Base-by-base conservation (phyloP, 2,329 filamentous ascomycete genomes). In the Orbilia blumenaviensis region DNA sequence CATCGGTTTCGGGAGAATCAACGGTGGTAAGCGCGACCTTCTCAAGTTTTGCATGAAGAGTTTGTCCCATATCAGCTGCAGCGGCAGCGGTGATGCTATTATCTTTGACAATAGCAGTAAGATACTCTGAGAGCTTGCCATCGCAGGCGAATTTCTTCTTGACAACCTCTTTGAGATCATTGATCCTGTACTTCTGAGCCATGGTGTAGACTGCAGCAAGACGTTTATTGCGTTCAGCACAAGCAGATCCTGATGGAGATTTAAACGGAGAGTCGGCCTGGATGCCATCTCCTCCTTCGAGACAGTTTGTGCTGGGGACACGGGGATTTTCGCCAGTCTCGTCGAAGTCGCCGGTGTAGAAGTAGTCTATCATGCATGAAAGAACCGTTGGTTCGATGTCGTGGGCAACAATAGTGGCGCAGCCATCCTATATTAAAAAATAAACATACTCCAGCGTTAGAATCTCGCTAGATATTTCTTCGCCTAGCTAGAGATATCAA, bases 291-390 rank as follows among this genome's bases (percentile, higher is more conserved):
- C 27, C 36, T 6, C 29, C 14, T 6, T 42, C 29, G 7, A 7
- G 21, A 10, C 46, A 1, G 18, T n/a, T 5, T 9, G 10, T 63
- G 54, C 69, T 67, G n/a, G 52, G 62, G 27, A 74, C 25, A 16
- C 67, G 63, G 1, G 29, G 36, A 2, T 62, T 54, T 3, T 10
- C 5, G 10, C 69, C 69, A 2, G 16, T 67, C 12, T 74, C 69
- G 27, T 74, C 69, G n/a, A 74, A 74, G 23, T 61, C 27, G 5
- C 69, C 69, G 7, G 36, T 67, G 14, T 74, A 74, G 5, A 74
- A 27, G 46, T 61, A 74, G 27, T 74, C 69, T 2, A 74, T 29
- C 6, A 74, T 41, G 25, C 62, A 74, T 1, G 69, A 62, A 7
- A 74, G 38, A 23, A 56, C 56, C 4, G 34, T 46, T 2, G 62